Evolutionary conservation across 441 rosid genomes (phyloP), one percentile per base, ranked within the genome.

Genomic region (Eutrema salsugineum): DNA sequence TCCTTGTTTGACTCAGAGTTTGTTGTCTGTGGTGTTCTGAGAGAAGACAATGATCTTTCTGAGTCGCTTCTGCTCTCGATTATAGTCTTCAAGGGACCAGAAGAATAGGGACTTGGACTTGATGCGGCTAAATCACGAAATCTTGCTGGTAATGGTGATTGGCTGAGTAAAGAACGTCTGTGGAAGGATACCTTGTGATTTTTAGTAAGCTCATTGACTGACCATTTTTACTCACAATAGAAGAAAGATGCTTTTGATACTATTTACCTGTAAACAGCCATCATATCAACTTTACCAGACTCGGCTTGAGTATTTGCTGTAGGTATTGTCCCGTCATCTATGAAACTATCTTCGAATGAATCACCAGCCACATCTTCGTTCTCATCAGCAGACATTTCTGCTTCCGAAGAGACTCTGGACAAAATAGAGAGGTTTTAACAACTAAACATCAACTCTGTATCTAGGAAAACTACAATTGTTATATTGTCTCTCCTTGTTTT

Each of bases 131-230:
- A 50, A 66, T 77, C 68, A 51, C 66, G 61, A 28, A 82, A 77
- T 71, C 72, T 87, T 62, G 80, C 73, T 28, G 28, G 83, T 70
- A 85, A 57, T 53, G 99, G 99, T 60, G 96, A 92, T 72, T 95
- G 99, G 75, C 90, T 95, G 63, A 95, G 93, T 84, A 95, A 81
- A 59, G 98, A 95, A 70, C 91, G 97, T 84, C 99, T 95, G 83
- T 55, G 46, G 63, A 76, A 59, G 16, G 76, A 38, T 57, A 53
- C 24, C 27, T 28, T 27, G 22, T 8, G 27, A 46, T 7, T 36
- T 14, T 60, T 51, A 61, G 49, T 53, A 59, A 67, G 22, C 22
- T 49, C 55, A 49, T 20, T 30, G 55, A 66, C 32, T 8, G 17
- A 22, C 24, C 24, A 22, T 22, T 42, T 8, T 22, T 67, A 60